Evolutionary conservation across 176 grass and related monocot species (phyloP), one percentile per base, ranked within the genome.

Genomic region (Eragrostis curvula): DNA sequence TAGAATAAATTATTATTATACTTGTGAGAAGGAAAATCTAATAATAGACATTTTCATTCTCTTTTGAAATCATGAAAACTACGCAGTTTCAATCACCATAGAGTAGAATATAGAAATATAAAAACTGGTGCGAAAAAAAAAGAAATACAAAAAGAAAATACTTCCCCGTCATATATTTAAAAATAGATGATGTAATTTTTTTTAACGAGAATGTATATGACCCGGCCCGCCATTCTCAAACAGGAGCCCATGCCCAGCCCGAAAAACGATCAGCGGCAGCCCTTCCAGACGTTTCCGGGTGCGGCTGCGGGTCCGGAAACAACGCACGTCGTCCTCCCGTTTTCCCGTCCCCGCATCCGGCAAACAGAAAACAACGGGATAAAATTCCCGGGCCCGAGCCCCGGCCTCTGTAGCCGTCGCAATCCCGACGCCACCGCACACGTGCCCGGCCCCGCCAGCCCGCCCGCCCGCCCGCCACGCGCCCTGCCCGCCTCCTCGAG

Each of bases 311-410:
- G 29, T 21, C 69, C 5, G 15, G 81, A 55, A 21, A 24, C 32
- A 36, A n/a, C 51, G 5, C 46, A 8, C 76, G 27, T 60, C 57
- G n/a, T 13, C 64, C 52, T 75, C 44, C 82, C 76, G 87, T 85
- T 77, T 77, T 89, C 87, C 77, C 77, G 82, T 85, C 87, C 71
- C 82, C 87, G 82, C 87, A 62, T 85, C 63, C 65, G 60, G 39
- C 2, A 24, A 83, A 27, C 74, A 40, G 7, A 13, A 59, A 63
- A 70, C 47, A 30, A 18, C 11, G 71, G 25, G 80, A 47, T 49
- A 84, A 80, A 88, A 62, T 24, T 36, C 76, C 77, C 55, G 45
- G 82, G 11, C 20, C 77, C 40, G 5, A 4, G 16, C 13, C 30
- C 29, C 47, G 48, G 32, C 32, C 32, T 42, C 9, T 28, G 10